Evolutionary conservation across 345 rosid species (phyloP).

Genomic region (Salix koriyanagi): DNA sequence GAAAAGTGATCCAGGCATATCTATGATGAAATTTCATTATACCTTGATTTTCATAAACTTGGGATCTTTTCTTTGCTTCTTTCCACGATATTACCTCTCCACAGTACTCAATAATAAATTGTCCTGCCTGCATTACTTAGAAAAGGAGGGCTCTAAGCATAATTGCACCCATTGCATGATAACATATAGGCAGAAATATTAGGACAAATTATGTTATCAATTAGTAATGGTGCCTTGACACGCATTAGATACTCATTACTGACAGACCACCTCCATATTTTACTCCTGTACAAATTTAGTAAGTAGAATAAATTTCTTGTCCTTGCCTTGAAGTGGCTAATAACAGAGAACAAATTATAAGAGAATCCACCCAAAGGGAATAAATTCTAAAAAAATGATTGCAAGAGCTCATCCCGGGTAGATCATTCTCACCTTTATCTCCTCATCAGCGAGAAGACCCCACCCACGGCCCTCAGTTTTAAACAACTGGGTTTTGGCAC

Average conservation of each 20-base stretch:
- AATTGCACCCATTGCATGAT: neutral
- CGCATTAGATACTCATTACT: neutral
- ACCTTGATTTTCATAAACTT: conserved; percentile 73
- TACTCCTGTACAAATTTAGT: neutral
- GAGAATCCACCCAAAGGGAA: neutral
- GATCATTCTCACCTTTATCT: conserved; percentile 56
- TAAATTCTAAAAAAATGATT: neutral
- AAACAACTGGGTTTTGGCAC: conserved; percentile 66
- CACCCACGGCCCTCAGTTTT: conserved; percentile 82
- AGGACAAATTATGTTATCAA: neutral
- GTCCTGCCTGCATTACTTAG: conserved; percentile 57
- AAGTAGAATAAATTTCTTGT: neutral
- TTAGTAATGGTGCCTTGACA: neutral
- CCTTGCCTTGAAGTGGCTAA: neutral
- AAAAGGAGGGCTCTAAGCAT: neutral
- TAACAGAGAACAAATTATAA: neutral
- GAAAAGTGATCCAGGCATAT: neutral
- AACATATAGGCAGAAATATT: neutral
- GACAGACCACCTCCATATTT: neutral
- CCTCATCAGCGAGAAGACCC: conserved; percentile 83
- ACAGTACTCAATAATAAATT: conserved; percentile 87
- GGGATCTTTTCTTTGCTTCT: conserved; percentile 87
- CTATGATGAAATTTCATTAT: conserved; percentile 8
- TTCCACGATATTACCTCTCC: conserved; percentile 97
- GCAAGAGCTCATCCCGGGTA: neutral